phyloP scores from a whole-genome alignment of 257 asterid species.

The Nicotiana benthamiana region DNA sequence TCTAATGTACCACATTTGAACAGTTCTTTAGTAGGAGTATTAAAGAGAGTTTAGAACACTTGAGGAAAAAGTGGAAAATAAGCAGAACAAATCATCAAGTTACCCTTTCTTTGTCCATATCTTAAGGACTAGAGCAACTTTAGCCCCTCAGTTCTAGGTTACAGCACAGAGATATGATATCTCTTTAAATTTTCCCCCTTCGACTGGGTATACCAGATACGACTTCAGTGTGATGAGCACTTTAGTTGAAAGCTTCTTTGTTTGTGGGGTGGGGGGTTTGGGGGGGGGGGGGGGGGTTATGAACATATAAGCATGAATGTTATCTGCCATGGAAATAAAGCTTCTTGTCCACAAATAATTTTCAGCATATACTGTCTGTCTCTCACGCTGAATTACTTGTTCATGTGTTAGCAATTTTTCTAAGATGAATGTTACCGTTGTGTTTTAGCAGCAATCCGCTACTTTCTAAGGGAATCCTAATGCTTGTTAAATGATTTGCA shows the following conservation, averaged over 20 bases:
- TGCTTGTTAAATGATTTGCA: constrained; percentile 11
- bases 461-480: neutral
- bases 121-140: neutral
- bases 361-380: neutral
- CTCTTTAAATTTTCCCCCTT: neutral
- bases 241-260: neutral
- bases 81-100: neutral
- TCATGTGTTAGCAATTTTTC: neutral
- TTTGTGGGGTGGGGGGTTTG: no score
- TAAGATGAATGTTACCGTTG: neutral
- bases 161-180: neutral
- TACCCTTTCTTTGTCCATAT: neutral
- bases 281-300: neutral
- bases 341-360: neutral
- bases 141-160: neutral
- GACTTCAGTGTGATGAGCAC: neutral
- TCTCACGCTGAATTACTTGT: neutral
- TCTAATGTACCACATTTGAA: neutral
- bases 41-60: neutral
- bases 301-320: neutral
- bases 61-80: neutral
- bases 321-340: neutral
- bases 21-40: neutral
- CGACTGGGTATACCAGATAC: neutral
- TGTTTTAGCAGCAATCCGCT: neutral